Evolutionary conservation across 2,329 filamentous ascomycete genomes (phyloP), one percentile per base, ranked within the genome.

Genomic region (Allantophomopsis lycopodina): DNA sequence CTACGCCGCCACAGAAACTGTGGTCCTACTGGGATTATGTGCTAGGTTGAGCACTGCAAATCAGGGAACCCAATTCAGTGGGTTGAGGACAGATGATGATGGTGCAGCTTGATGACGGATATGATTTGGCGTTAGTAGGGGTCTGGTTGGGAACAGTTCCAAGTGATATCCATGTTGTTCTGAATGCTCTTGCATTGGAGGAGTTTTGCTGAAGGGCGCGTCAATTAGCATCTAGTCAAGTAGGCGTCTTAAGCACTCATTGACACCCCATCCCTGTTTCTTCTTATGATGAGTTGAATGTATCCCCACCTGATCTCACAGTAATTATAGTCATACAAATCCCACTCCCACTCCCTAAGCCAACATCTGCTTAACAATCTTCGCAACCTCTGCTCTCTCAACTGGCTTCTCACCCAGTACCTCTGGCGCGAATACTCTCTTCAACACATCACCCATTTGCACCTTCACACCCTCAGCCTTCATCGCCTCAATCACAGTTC

Each of bases 1-100:
- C 60, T 93, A 95, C 51, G 91, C 91, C 2, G 91, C 91, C 0
- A 96, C 91, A 0, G 91, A 98, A 65, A 96, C 91, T 32, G 89
- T 95, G 3, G 91, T 94, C 14, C 69, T 98, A 47, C 64, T 96
- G 45, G 89, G 88, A 48, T 66, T 98, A 13, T 94, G 86, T 55
- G 86, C 86, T 11, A 64, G 86, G 44, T 56, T 94, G 53, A 88
- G 82, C 52, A 85, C 82, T 43, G 85, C 83, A 11, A 86, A 83
- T 44, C 83, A 88, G 55, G 83, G 83, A 15, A 79, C 74, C 0
- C 73, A 79, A 53, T 78, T 71, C 51, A 69, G 72, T 8, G 75
- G 74, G 2, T 50, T 76, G 42, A 64, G 70, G 40, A 62, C 64
- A n/a, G 75, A 79, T 43, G 74, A 77, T 36, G 73, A 77, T 44